Evolutionary conservation across 2,329 filamentous ascomycete genomes (phyloP).

Genomic region (Alternaria hordeiaustralica): DNA sequence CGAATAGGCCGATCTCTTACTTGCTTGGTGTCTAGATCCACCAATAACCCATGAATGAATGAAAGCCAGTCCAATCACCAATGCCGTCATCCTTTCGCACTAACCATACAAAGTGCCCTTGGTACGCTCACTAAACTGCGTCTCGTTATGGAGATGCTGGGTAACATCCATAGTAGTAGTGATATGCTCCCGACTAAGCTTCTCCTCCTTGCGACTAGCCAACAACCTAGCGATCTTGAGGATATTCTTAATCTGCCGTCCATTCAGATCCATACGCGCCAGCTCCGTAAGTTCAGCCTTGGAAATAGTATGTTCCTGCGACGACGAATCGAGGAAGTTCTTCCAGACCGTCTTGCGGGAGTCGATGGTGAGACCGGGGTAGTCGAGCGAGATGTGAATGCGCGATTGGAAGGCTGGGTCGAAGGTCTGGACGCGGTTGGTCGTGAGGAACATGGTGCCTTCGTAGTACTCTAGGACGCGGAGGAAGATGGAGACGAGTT

Average conservation of each 20-base stretch:
- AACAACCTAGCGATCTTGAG: slow-evolving; percentile 40
- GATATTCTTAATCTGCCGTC: slow-evolving; percentile 60
- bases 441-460: slow-evolving; percentile 46
- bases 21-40: too few species aligned
- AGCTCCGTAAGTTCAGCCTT: slow-evolving; percentile 37
- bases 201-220: slow-evolving; percentile 35
- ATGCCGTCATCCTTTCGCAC: too few species aligned
- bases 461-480: slow-evolving; percentile 44
- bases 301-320: slow-evolving; percentile 23
- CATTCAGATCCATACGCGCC: slow-evolving; percentile 54
- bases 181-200: slow-evolving; percentile 38
- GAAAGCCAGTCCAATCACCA: neutral
- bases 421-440: slow-evolving; percentile 42
- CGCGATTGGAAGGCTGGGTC: slow-evolving; percentile 41
- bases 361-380: slow-evolving; percentile 32
- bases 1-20: too few species aligned
- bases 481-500: slow-evolving; percentile 49
- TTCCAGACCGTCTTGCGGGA: slow-evolving; percentile 47
- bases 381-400: slow-evolving; percentile 41
- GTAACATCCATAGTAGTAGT: slow-evolving; percentile 48
- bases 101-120: slow-evolving; percentile 25
- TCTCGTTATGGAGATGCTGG: slow-evolving; percentile 50
- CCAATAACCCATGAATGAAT: neutral
- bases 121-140: slow-evolving; percentile 37
- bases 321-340: slow-evolving; percentile 44